A percentile compares a stretch with the other conserved stretches of the same genome.
phyloP scores from a whole-genome alignment of 257 asterid genomes.

The Solanum appendiculatum region DNA sequence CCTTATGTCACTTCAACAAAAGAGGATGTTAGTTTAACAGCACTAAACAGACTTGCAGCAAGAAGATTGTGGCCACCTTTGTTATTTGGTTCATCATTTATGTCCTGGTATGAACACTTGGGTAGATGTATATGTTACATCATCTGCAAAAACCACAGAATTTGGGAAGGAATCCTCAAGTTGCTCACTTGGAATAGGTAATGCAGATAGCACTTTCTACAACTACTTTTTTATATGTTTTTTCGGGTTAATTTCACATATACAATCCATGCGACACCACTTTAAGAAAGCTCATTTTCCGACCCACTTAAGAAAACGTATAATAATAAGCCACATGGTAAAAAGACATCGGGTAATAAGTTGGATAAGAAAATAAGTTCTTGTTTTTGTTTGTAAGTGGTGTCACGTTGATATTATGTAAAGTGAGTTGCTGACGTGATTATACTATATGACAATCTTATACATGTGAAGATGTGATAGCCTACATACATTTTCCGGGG shows the following conservation, averaged over 20 bases:
- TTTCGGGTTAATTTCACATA: not conserved
- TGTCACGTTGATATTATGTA: not conserved
- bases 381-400: not conserved
- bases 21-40: conserved; percentile 33
- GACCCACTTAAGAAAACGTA: not conserved
- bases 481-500: not conserved
- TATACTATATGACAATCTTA: not conserved
- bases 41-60: conserved; percentile 37
- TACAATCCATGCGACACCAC: not conserved
- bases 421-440: not conserved
- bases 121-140: conserved; percentile 70
- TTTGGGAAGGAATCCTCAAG: conserved; percentile 61
- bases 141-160: conserved; percentile 52
- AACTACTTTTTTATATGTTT: not conserved
- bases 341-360: not conserved
- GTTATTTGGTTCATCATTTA: conserved; percentile 61
- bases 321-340: not conserved
- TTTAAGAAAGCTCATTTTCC: not conserved
- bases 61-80: conserved; percentile 73
- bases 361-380: not conserved
- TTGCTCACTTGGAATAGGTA: conserved; percentile 43
- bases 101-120: conserved; percentile 92
- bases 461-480: not conserved
- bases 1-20: conserved; percentile 47
- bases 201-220: not conserved